Base-by-base conservation (phyloP, 2,329 filamentous ascomycete species). In the Trichoderma simmonsii region DNA sequence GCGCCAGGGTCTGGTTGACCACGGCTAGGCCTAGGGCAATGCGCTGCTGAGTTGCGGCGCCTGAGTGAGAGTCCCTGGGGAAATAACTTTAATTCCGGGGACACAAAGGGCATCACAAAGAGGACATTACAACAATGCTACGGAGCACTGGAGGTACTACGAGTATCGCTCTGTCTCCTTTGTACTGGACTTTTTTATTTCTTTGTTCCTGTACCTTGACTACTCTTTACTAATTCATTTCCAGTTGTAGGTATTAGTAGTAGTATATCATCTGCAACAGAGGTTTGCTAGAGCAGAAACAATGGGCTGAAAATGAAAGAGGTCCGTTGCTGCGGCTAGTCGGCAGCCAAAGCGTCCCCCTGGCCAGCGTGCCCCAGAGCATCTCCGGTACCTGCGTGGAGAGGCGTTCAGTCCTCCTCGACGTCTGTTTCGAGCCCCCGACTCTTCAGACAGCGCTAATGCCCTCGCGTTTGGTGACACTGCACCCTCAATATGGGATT, bases 371-470 rank as follows among this genome's bases (percentile, higher is more conserved):
- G 36, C 70, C 63, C 63, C 32, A 57, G 54, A 39, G 57, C 36
- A 66, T 71, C 68, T 71, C 54, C 56, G 18, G 70, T 61, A 67
- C 63, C 70, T 61, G 70, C 70, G 39, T 67, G 28, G 54, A 71
- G 51, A 48, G 61, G 62, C 51, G 62, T 54, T 43, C 32, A 51
- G 70, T 8, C 62, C 36, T 56, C 51, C 28, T 60, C 54, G 15
- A 56, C 34, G 62, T 60, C 63, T 71, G 70, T 67, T 67, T 71
- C 63, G 70, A 71, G 39, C 51, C 39, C 63, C 63, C 12, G 36
- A 36, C 15, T 54, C 70, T 62, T 62, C 39, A 61, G 70, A 39
- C 63, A 71, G 62, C 70, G 70, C 70, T 67, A 71, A 64, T 57
- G 32, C 60, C 68, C 9, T 54, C 59, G 39, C 68, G 28, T 32